Evolutionary conservation across 2,329 filamentous ascomycete genomes (phyloP).

Genomic region (Scopulariopsis brevicaulis): DNA sequence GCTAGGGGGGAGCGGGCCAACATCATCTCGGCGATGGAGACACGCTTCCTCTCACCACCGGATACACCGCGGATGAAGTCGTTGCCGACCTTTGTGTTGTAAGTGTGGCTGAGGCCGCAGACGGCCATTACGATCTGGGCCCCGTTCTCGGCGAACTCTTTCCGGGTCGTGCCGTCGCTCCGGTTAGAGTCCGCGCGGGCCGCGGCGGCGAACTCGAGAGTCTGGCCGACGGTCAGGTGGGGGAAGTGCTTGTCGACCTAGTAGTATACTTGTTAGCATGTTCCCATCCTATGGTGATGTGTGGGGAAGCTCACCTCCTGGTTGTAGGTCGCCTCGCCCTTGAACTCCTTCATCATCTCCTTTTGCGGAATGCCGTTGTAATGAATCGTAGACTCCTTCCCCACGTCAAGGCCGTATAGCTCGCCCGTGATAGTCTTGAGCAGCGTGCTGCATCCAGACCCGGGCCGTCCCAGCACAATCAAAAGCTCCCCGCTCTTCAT

Average conservation of each 20-base stretch:
- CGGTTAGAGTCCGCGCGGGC: slow-evolving; percentile 56
- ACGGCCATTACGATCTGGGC: slow-evolving; percentile 57
- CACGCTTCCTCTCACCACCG: slow-evolving; percentile 66
- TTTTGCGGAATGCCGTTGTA: slow-evolving; percentile 49
- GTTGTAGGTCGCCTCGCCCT: slow-evolving; percentile 61
- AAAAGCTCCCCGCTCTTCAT: slow-evolving; percentile 55
- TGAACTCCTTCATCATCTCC: slow-evolving; percentile 47
- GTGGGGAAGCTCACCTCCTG: slow-evolving; percentile 41
- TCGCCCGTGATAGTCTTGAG: slow-evolving; percentile 52
- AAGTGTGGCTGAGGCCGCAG: slow-evolving; percentile 61
- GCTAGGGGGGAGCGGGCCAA: slow-evolving; percentile 45
- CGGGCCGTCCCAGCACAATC: slow-evolving; percentile 56
- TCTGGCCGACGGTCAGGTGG: slow-evolving; percentile 65
- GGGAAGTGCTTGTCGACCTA: slow-evolving; percentile 60
- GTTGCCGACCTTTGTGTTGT: slow-evolving; percentile 64
- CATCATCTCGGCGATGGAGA: slow-evolving; percentile 70
- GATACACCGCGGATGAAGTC: slow-evolving; percentile 62
- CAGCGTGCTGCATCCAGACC: slow-evolving; percentile 52
- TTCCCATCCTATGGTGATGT: background rate
- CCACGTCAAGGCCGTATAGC: slow-evolving; percentile 43
- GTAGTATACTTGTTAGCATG: background rate
- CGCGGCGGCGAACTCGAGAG: slow-evolving; percentile 60
- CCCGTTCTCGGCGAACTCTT: slow-evolving; percentile 49
- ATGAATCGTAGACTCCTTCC: slow-evolving; percentile 37
- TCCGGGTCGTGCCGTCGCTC: slow-evolving; percentile 48